A percentile compares a stretch with the other conserved stretches of the same genome.
Conservation (phyloP, 1,284 basidiomycete genomes). For the Rhodotorula glutinis region DNA sequence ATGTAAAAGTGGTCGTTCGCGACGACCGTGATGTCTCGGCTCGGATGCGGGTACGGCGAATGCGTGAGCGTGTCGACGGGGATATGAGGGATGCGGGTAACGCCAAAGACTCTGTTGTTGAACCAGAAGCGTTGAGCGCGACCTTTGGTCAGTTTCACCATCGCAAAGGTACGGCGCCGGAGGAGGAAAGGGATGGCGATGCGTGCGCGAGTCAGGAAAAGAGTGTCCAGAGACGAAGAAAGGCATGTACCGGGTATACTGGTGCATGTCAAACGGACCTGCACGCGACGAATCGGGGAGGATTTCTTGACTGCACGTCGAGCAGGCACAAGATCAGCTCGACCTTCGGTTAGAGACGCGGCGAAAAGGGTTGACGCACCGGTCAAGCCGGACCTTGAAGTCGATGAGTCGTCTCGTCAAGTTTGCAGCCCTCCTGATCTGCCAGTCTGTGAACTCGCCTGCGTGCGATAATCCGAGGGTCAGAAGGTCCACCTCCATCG, state of each 20-base stretch:
- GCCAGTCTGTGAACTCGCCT: conserved; percentile 66
- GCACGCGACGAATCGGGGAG: conserved; percentile 56
- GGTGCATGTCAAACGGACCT: conserved; percentile 59
- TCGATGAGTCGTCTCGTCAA: conserved; percentile 70
- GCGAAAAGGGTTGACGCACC: conserved; percentile 51
- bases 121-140: conserved; percentile 36
- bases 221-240: conserved; percentile 13
- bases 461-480: background rate
- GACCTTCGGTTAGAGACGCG: background rate
- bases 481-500: background rate
- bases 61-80: conserved; percentile 39
- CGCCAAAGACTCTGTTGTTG: conserved; percentile 64
- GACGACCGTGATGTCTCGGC: conserved; percentile 65
- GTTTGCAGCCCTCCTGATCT: conserved; percentile 81
- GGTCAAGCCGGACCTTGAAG: conserved; percentile 68
- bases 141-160: conserved; percentile 47
- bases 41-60: conserved; percentile 53
- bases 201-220: conserved; percentile 5
- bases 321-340: background rate
- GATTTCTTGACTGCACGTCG: conserved; percentile 52
- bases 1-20: conserved; percentile 79
- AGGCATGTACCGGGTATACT: conserved; percentile 53
- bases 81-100: conserved; percentile 65
- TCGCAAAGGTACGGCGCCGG: conserved; percentile 45
- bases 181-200: conserved; percentile 46